Evolutionary conservation across 139 green algal genomes (phyloP), one percentile per base, ranked within the genome.

Genomic region (Yamagishiella unicocca): DNA sequence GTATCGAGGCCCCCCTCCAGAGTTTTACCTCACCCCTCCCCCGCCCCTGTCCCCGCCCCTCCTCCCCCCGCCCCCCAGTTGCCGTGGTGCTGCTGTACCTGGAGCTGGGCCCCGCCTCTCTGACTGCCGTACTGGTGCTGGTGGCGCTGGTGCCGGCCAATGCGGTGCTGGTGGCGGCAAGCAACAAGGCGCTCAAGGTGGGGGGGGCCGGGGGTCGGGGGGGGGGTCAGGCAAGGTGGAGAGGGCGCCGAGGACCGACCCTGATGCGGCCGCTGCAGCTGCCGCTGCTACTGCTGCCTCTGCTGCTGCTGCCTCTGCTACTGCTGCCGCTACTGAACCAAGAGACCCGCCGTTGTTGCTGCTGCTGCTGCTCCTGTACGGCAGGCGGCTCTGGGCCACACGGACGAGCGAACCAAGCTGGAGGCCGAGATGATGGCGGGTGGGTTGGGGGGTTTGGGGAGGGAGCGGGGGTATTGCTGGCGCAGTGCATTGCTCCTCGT

Each of bases 371-470:
- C 62, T 71, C 62, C 62, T 9, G 22, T 31, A 29, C 62, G 25
- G 45, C 53, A 85, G 71, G 40, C 22, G 22, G 91, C 92, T 0
- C 84, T 96, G 43, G 25, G 4, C 8, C 81, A 89, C 74, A 93
- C 91, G 3, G 94, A 97, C 74, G 92, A 96, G 50, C 90, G 94
- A 33, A 90, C 90, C 10, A 95, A 95, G 90, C 90, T 96, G 82
- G 94, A 96, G 67, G 66, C 79, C 0, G 94, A 97, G 86, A 87
- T 96, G 45, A 64, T 96, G 25, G 83, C 77, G 88, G 92, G 91
- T 92, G 37, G 29, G 88, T n/a, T n/a, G n/a, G n/a, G n/a, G n/a
- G n/a, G n/a, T n/a, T n/a, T n/a, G n/a, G n/a, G n/a, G 37, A 8
- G 67, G 12, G 67, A 50, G 9, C 19, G 67, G 35, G 67, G 9